Base-by-base conservation (phyloP, 2,329 filamentous ascomycete genomes). In the Fusarium musae region DNA sequence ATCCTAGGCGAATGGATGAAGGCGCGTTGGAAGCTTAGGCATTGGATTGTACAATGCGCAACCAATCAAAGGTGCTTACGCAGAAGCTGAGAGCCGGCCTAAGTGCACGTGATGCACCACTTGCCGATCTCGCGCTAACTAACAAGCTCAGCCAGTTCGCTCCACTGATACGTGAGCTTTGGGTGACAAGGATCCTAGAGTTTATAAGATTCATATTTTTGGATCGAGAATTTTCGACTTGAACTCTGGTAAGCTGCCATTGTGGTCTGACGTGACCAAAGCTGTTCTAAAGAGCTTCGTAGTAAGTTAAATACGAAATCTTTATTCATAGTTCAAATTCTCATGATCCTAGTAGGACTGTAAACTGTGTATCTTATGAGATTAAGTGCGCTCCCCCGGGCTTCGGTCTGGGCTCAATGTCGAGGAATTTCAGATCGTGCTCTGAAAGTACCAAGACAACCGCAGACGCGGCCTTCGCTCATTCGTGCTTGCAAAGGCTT, bases 361-460 rank as follows among this genome's bases (percentile, higher is more conserved):
- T 59, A 59, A 46, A 34, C 32, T 52, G 63, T 49, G 60, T 57
- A 53, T 62, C 49, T 56, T 23, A 79, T 78, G 77, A 75, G 75
- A 59, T 70, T 70, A 58, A 67, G 58, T 53, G 60, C 71, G 40
- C 58, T 79, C 47, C 61, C 75, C 46, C 59, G 56, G 74, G 73
- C 74, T 58, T 75, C 71, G 37, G 71, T 72, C 71, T 77, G 74
- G 75, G 64, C 73, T 68, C 71, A 70, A 21, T 66, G 62, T 57
- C 66, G 69, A 69, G 66, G 65, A 61, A 62, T 70, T 43, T 75
- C 70, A 49, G 58, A 66, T 12, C 75, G 66, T 34, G 42, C 52
- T 37, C 19, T 64, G 43, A 73, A 59, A 39, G 23, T 43, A 40
- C 43, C 61, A 21, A 69, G 60, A 23, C 69, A 59, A 47, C 42